Evolutionary conservation across 345 rosid genomes (phyloP), one percentile per base, ranked within the genome.

Genomic region (Linum lewisii): DNA sequence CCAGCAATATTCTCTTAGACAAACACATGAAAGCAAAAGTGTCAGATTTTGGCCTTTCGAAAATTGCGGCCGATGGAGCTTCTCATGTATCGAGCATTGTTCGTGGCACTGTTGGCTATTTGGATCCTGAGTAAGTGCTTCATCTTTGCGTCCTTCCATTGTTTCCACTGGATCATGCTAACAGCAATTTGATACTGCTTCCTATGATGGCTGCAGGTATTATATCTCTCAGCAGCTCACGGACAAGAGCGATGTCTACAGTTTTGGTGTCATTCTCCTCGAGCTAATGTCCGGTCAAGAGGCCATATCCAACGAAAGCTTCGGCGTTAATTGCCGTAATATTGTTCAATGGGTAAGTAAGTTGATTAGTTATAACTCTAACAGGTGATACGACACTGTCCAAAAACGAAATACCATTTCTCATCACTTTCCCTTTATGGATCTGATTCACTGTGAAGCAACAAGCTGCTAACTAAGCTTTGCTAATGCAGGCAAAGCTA

Each of bases 11-110:
- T 81, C 84, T 94, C 62, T 87, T 90, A 15, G 97, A 90, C 74
- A 81, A 73, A 74, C 79, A 80, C 54, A 82, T 77, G 89, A 84
- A 77, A 66, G 97, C 99, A 16, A 94, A 94, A 80, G 99, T 94
- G 71, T 83, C 96, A 10, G 97, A 94, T 76, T 94, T 94, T 23
- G 99, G 99, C 20, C 86, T 94, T 61, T 94, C 97, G 14, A 94
- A 94, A 65, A 66, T 85, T 7, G 89, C 88, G 5, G 86, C 83
- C 16, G 97, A 94, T 32, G 99, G 95, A 56, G 84, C 75, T 61
- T 94, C 99, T 59, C 99, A 94, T 24, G 97, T 94, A 58, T 94
- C 97, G 1, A 94, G 99, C 77, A 79, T 94, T 58, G 99, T 94
- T 65, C 86, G 97, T 37, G 99, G 99, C 72, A 94, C 99, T 21